These are phyloP conservation scores for Talaromyces sp. DNA, from an alignment of 2,329 filamentous ascomycete species.

Conservation along the genomic window DNA sequence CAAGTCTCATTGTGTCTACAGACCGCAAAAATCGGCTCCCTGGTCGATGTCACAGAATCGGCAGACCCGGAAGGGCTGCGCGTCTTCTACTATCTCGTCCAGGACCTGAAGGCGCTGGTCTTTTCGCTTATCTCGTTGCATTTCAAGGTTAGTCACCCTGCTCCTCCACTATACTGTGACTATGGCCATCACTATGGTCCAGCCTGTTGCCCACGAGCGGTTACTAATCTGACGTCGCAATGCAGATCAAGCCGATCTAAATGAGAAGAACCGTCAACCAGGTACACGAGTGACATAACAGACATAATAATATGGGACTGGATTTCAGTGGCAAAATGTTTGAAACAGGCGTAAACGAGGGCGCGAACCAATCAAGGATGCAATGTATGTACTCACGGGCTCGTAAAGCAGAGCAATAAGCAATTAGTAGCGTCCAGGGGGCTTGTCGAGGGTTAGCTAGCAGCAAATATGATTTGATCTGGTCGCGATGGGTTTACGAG, in stretches of 20 bases:
- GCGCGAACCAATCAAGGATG: not conserved
- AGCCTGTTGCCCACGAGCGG: not conserved
- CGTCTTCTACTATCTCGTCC: conserved; percentile 97
- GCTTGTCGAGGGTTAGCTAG: not conserved
- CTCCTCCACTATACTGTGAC: not conserved
- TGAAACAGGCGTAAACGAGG: not conserved
- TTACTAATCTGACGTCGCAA: conserved; percentile 5
- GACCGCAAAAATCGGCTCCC: conserved; percentile 96
- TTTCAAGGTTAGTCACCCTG: conserved; percentile 65
- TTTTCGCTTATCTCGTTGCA: conserved; percentile 95
- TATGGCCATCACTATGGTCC: not conserved
- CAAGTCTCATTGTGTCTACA: conserved; percentile 31
- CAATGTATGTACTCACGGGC: not conserved
- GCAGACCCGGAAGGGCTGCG: conserved; percentile 91
- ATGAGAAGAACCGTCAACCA: not conserved
- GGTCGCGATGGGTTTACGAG: not conserved
- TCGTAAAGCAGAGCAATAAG: not conserved
- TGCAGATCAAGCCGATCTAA: conserved; percentile 51
- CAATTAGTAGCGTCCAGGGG: not conserved
- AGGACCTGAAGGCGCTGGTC: conserved; percentile 92
- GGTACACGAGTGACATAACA: not conserved
- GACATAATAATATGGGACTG: not conserved
- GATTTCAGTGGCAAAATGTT: not conserved
- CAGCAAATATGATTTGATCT: not conserved
- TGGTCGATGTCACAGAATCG: conserved; percentile 94